Evolutionary conservation across 2,329 filamentous ascomycete genomes (phyloP).

Genomic region (Ceratocystis cubensis): DNA sequence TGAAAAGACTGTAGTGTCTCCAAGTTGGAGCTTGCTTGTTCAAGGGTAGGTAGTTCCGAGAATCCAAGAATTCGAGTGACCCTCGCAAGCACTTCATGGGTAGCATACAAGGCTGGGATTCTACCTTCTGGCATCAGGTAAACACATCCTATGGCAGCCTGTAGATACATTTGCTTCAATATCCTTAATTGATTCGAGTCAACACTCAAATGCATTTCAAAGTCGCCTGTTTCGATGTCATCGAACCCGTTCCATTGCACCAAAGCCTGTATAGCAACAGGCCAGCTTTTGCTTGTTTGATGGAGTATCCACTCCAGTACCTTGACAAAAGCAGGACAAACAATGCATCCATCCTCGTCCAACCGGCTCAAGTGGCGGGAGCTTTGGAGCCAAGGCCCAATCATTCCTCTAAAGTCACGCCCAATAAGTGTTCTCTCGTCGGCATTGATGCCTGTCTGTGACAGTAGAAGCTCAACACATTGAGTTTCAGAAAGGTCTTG

Average conservation of each 20-base stretch:
- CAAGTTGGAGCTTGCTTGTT: constrained; percentile 24
- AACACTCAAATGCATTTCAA: constrained; percentile 40
- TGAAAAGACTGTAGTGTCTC: constrained; percentile 22
- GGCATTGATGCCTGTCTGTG: constrained; percentile 37
- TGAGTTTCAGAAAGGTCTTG: constrained; percentile 45
- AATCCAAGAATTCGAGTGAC: constrained; percentile 40
- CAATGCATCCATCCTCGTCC: constrained; percentile 24
- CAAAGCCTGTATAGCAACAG: constrained; percentile 48
- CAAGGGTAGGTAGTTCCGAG: constrained; percentile 42
- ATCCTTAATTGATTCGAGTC: constrained; percentile 47
- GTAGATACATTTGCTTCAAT: constrained; percentile 52
- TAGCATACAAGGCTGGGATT: constrained; percentile 37
- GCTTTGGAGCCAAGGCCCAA: constrained; percentile 59
- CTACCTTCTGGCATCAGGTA: constrained; percentile 53
- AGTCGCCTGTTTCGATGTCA: constrained; percentile 56
- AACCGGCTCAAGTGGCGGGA: constrained; percentile 20
- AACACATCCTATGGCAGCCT: constrained; percentile 52
- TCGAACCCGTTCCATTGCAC: constrained; percentile 61
- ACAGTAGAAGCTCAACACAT: constrained; percentile 50
- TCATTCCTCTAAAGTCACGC: constrained; percentile 53
- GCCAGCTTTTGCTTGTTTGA: constrained; percentile 49
- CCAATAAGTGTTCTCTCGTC: constrained; percentile 36
- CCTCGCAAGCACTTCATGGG: constrained; percentile 20
- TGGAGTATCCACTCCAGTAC: constrained; percentile 54
- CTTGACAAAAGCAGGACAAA: constrained; percentile 54